Evolutionary conservation across 352 stramenopile species (phyloP).

Genomic region (Halophytophthora batemanensis): DNA sequence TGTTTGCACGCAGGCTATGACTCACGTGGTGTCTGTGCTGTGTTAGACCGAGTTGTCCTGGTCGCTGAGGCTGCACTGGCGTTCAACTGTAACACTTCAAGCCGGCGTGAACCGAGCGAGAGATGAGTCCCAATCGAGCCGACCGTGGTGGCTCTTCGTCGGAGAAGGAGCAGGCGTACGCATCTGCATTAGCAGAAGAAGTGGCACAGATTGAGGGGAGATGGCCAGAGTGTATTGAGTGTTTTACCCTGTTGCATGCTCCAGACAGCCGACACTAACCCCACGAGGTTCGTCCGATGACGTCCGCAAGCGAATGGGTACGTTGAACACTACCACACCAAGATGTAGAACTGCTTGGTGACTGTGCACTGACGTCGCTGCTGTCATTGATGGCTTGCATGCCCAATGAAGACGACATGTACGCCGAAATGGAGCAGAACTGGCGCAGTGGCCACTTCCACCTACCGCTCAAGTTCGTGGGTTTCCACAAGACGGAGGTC

Average conservation of each 20-base stretch:
- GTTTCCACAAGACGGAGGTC: conserved; percentile 67
- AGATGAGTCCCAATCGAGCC: not conserved
- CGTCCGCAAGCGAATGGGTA: conserved; percentile 47
- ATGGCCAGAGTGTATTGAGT: not conserved
- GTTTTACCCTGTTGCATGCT: not conserved
- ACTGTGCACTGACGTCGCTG: not conserved
- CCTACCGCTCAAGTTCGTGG: conserved; percentile 64
- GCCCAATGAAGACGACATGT: conserved; percentile 51
- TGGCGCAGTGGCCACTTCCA: conserved; percentile 44
- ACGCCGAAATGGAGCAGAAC: conserved; percentile 58
- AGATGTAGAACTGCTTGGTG: not conserved
- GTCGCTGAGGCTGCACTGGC: too few relatives aligned
- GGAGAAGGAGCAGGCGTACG: conserved; percentile 13
- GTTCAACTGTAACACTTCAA: too few relatives aligned
- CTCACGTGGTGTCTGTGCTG: too few relatives aligned
- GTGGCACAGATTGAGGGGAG: too few relatives aligned
- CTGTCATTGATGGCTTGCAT: not conserved
- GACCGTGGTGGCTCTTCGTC: conserved; percentile 6
- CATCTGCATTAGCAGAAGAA: too few relatives aligned
- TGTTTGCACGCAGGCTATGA: too few relatives aligned
- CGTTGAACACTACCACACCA: not conserved
- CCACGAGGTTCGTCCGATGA: conserved; percentile 30
- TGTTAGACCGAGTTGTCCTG: too few relatives aligned
- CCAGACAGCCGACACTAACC: conserved; percentile 9
- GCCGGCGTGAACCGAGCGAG: too few relatives aligned